Evolutionary conservation across 116 monocot species (phyloP).

Genomic region (Dioscorea cayenensis): DNA sequence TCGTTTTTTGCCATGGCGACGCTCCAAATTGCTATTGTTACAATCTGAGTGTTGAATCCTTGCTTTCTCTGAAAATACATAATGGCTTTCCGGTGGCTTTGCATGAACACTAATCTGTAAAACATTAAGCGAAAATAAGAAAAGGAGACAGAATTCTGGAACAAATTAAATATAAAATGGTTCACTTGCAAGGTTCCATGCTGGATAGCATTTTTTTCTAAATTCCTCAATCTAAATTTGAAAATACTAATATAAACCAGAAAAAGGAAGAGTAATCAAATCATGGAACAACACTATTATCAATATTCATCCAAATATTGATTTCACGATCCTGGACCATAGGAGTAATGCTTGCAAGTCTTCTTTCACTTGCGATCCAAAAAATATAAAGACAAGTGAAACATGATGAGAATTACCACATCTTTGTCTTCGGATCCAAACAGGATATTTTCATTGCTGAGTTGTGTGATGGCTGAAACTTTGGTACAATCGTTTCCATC

Average conservation of each 20-base stretch:
- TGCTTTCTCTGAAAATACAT: conserved; percentile 2
- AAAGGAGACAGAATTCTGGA: neutral
- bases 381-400: no score
- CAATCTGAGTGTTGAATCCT: conserved; percentile 4
- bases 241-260: no score
- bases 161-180: neutral
- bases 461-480: neutral
- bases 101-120: conserved; percentile 9
- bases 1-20: conserved; percentile 3
- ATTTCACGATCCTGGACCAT: no score
- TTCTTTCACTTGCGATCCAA: no score
- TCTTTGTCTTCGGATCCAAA: no score
- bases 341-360: no score
- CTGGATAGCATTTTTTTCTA: neutral
- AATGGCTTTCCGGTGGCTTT: conserved; percentile 7
- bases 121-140: neutral
- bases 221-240: no score
- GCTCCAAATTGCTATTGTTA: neutral
- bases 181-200: neutral
- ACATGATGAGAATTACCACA: neutral
- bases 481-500: neutral
- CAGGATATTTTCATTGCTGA: neutral
- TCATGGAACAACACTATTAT: no score
- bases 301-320: no score
- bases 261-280: no score